These are phyloP conservation scores for Acanthamoeba royreba DNA, from an alignment of 208 protist genomes.

Conservation along the genomic window DNA sequence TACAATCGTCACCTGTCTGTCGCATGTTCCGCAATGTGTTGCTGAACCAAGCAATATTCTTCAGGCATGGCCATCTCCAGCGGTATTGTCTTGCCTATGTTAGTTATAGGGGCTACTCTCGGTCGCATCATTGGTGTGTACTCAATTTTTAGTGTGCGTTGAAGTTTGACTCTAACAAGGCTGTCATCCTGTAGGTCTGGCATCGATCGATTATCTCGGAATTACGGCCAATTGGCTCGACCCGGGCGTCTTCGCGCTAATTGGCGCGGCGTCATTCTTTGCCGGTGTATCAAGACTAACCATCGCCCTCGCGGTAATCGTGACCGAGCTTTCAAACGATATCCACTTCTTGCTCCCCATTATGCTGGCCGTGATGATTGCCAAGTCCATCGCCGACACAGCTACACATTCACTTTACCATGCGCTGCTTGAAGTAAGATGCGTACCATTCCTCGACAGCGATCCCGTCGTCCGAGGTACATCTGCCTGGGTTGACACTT, in stretches of 20 bases:
- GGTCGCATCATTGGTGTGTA: constrained; percentile 75
- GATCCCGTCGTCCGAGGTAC: constrained; percentile 46
- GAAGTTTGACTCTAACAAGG: background rate
- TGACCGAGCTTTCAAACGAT: constrained; percentile 91
- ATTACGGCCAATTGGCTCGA: background rate
- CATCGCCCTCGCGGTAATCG: constrained; percentile 92
- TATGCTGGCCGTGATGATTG: constrained; percentile 91
- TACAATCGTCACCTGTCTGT: background rate
- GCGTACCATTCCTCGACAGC: constrained; percentile 85
- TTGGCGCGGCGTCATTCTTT: constrained; percentile 90
- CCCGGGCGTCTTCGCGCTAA: constrained; percentile 79
- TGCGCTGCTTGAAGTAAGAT: constrained; percentile 86
- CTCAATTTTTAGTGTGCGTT: background rate
- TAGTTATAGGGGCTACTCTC: constrained; percentile 88
- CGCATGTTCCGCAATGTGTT: background rate
- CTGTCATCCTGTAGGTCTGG: background rate
- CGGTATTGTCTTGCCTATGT: constrained; percentile 88
- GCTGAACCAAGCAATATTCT: background rate
- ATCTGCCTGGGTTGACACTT: background rate
- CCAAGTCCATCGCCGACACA: constrained; percentile 87
- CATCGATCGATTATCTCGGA: background rate
- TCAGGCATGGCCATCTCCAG: constrained; percentile 85
- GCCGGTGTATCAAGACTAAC: constrained; percentile 89
- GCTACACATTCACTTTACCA: constrained; percentile 89
- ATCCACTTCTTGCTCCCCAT: constrained; percentile 90